Evolutionary conservation across 1,284 basidiomycete species (phyloP), one percentile per base, ranked within the genome.

Genomic region (Boletus sp.): DNA sequence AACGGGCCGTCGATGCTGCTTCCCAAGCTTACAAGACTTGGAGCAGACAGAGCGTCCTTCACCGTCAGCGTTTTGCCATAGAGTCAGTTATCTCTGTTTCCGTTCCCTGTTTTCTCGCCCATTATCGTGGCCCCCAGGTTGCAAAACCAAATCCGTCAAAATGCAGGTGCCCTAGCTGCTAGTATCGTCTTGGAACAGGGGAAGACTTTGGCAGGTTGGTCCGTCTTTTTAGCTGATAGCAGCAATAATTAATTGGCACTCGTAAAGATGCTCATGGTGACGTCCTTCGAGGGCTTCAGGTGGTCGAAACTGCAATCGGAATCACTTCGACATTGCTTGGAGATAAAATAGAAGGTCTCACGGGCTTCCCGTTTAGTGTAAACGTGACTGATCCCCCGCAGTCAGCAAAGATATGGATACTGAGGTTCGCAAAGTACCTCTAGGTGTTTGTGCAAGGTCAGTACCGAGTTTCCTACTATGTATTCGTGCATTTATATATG

Each of bases 361-460:
- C 7, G 6, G 14, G 27, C 27, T 39, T 29, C n/a, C 29, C 12
- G 6, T 25, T 6, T 6, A 25, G 17, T n/a, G 16, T 27, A 30
- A 30, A 46, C 25, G 25, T 32, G 34, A 27, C 50, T 46, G 50
- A 50, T n/a, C n/a, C 42, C 25, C 42, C 7, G 43, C 51, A 87
- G 92, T 95, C 8, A 90, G 89, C 69, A 93, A 86, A 69, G 94
- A 97, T 64, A 99, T 98, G 95, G 95, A 98, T 66, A 98, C 95
- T 8, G 85, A 90, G 52, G 85, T 86, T 19, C 79, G 92, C 38
- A 80, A 81, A 52, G 68, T 90, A 29, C 88, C 91, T 5, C 71
- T 93, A 17, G 88, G 88, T 53, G 86, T 91, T 30, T 90, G 87
- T 54, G 79, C 89, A 50, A 85, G 81, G 82, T 80, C 42, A 34